Evolutionary conservation across 768 basidiomycete genomes (phyloP).

Genomic region (Mycena indigotica): DNA sequence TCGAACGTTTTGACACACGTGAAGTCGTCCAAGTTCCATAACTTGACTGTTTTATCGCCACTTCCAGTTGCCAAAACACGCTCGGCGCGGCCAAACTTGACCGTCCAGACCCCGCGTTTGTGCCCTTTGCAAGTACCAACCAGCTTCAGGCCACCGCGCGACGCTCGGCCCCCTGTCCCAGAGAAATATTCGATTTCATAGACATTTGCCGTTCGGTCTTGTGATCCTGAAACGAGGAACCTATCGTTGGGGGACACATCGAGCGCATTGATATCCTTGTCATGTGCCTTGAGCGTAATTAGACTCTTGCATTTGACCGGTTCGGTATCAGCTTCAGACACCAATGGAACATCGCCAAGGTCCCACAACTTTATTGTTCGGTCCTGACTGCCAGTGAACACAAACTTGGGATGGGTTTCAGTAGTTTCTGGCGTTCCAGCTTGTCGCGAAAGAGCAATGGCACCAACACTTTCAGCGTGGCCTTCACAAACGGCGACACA

Average conservation of each 20-base stretch:
- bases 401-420: conserved; percentile 52
- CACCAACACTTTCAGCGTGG: conserved; percentile 92
- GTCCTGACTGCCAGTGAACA: conserved; percentile 97
- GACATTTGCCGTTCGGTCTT: conserved; percentile 92
- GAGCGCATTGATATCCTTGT: conserved; percentile 97
- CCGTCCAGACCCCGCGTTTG: conserved; percentile 95
- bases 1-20: conserved; percentile 96
- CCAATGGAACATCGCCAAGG: conserved; percentile 53
- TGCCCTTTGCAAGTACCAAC: conserved; percentile 93
- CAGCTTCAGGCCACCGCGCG: conserved; percentile 71
- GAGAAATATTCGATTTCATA: conserved; percentile 69
- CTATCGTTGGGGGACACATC: conserved; percentile 90
- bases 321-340: conserved; percentile 29
- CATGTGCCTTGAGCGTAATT: conserved; percentile 88
- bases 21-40: conserved; percentile 95
- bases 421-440: conserved; percentile 30
- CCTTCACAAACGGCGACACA: conserved; percentile 91
- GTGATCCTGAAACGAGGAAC: conserved; percentile 89
- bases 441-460: conserved; percentile 78
- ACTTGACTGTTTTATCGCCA: conserved; percentile 90
- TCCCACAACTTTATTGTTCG: conserved; percentile 99
- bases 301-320: conserved; percentile 69
- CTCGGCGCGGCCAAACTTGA: conserved; percentile 83
- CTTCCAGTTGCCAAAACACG: conserved; percentile 89
- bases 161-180: conserved; percentile 41